These are phyloP conservation scores for Apophysomyces trapeziformis DNA, from an alignment of 371 early-diverging fungal genomes.

Conservation along the genomic window DNA sequence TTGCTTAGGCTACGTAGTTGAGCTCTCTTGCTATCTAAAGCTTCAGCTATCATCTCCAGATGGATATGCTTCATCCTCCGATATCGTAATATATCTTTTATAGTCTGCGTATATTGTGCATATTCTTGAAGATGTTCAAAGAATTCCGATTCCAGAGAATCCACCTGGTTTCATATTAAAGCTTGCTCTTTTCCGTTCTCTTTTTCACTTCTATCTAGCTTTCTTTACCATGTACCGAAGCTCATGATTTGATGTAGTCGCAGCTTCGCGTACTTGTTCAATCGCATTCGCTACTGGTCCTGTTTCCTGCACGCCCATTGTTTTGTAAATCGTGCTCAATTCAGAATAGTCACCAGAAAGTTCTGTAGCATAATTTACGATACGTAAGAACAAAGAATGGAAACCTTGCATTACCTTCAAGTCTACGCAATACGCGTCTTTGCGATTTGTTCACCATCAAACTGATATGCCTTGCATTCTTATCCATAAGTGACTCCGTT, in stretches of 20 bases:
- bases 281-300: constrained; percentile 69
- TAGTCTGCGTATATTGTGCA: constrained; percentile 73
- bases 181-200: not conserved
- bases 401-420: constrained; percentile 48
- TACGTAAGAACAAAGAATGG: not conserved
- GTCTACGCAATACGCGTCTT: constrained; percentile 57
- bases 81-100: constrained; percentile 79
- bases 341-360: constrained; percentile 78
- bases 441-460: constrained; percentile 66
- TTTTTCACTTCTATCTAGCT: not conserved
- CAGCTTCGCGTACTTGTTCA: constrained; percentile 83
- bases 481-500: constrained; percentile 69
- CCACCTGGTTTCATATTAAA: constrained; percentile 33
- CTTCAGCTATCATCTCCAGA: constrained; percentile 73
- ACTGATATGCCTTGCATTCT: constrained; percentile 58
- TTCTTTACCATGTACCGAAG: constrained; percentile 63
- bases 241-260: constrained; percentile 76
- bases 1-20: constrained; percentile 67
- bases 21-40: constrained; percentile 68
- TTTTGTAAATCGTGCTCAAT: constrained; percentile 87
- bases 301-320: constrained; percentile 81
- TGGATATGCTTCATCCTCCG: constrained; percentile 84
- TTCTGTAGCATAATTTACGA: constrained; percentile 19
- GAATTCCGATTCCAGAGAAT: constrained; percentile 70
- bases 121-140: constrained; percentile 88